Base-by-base conservation (phyloP, 192 early-diverging fungal species). In the Jimgerdemannia flammicorona region DNA sequence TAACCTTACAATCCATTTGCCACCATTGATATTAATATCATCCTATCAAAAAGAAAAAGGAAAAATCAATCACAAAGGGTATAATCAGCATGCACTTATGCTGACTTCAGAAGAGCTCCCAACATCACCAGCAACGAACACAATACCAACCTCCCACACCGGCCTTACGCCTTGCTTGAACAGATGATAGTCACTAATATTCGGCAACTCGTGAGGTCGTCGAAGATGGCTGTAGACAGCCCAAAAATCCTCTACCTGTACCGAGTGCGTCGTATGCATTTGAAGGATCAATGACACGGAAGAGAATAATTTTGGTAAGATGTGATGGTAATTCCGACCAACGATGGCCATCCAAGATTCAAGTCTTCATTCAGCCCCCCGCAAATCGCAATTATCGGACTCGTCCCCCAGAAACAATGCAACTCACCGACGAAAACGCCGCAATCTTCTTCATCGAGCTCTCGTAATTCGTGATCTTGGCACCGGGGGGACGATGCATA, bases 1-100 rank as follows among this genome's bases (percentile, higher is more conserved):
- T 70, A 98, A 78, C 69, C 97, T 81, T 9, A 96, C 90, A 80
- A 97, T 98, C 97, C 97, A 98, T 76, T 97, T 97, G 66, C 97
- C 97, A 59, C 97, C 97, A 71, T 89, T 89, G 66, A 93, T 86
- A 74, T 97, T 96, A 43, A 82, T 85, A 3, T 86, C 79, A 74
- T 98, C 96, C 87, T 86, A 65, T 20, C 11, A 69, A 54, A 29
- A 43, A 75, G 66, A n/a, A 43, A n/a, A 20, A 59, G 14, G 14
- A 59, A 59, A 59, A 59, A 59, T 29, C 0, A 29, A 29, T 29
- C 29, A 29, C 29, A 29, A 29, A 1, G 29, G 29, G 29, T 29
- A 29, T 29, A 29, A 29, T 29, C 29, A 29, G 29, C 29, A 29
- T 29, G 29, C 29, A 29, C 29, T 29, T 29, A 29, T 29, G 29